phyloP scores from a whole-genome alignment of 257 asterid genomes.

The Marsdenia floribunda region DNA sequence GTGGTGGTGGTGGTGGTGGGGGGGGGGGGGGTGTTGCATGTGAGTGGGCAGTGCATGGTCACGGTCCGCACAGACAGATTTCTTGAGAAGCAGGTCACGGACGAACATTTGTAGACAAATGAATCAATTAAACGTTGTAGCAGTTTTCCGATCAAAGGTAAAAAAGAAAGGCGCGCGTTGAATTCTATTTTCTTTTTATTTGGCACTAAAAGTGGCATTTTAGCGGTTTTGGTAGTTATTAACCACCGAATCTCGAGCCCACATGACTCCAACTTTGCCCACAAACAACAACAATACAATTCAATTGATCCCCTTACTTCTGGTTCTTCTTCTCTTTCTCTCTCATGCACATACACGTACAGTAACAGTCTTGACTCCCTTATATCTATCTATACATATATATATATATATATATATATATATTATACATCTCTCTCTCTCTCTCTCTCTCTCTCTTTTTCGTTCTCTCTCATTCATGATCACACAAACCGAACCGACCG shows the following conservation, averaged over 20 bases:
- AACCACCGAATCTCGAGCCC: conserved; percentile 24
- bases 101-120: conserved; percentile 16
- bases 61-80: conserved; percentile 8
- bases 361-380: neutral
- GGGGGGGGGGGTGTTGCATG: neutral
- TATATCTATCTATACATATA: too few relatives aligned
- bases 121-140: neutral
- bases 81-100: conserved; percentile 19
- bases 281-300: neutral
- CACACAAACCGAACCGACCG: neutral
- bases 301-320: neutral
- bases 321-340: neutral
- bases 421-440: neutral
- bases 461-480: neutral
- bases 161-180: conserved; percentile 6
- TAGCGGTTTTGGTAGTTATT: conserved; percentile 25
- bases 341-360: neutral
- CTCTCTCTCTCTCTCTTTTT: neutral
- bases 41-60: conserved; percentile 13
- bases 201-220: neutral
- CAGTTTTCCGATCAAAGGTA: neutral
- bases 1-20: too few relatives aligned
- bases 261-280: conserved; percentile 16
- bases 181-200: neutral
- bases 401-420: too few relatives aligned